phyloP scores from a whole-genome alignment of 768 basidiomycete species.

The Tephrocybe sp. region DNA sequence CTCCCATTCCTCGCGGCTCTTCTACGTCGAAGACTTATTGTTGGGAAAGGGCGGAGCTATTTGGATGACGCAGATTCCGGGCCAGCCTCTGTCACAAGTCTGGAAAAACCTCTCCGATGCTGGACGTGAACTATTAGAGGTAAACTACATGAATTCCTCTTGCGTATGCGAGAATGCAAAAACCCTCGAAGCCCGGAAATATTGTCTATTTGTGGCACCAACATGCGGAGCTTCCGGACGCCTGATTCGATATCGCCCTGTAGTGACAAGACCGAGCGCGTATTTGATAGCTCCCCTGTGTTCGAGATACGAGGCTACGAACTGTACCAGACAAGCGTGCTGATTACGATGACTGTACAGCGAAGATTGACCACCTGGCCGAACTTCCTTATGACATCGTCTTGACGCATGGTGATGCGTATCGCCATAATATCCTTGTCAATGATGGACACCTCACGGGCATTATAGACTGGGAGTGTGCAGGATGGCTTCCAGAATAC shows the following conservation, averaged over 20 bases:
- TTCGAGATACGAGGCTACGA: too few species aligned
- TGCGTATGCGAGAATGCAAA: neutral
- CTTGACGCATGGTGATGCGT: neutral
- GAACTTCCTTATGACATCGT: neutral
- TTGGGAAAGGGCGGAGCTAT: neutral
- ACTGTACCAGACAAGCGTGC: too few species aligned
- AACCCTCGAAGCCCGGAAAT: too few species aligned
- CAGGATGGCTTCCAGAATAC: conserved; percentile 1
- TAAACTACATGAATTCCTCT: conserved; percentile 1
- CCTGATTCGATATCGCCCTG: too few species aligned
- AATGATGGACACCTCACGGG: neutral
- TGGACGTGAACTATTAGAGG: neutral
- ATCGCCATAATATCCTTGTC: neutral
- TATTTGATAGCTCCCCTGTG: too few species aligned
- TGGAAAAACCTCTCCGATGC: neutral
- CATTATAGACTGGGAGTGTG: conserved; percentile 1
- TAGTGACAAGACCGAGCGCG: neutral
- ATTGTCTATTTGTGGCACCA: too few species aligned
- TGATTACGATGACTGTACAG: too few species aligned
- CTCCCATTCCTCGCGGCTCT: conserved; percentile 6
- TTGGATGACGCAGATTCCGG: conserved; percentile 9
- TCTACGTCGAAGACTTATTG: neutral
- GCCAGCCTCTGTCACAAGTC: conserved; percentile 1
- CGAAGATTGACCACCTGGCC: too few species aligned
- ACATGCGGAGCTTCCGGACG: too few species aligned